These are phyloP conservation scores for Fusarium nurragi DNA, from an alignment of 2,329 filamentous ascomycete genomes.

Conservation along the genomic window DNA sequence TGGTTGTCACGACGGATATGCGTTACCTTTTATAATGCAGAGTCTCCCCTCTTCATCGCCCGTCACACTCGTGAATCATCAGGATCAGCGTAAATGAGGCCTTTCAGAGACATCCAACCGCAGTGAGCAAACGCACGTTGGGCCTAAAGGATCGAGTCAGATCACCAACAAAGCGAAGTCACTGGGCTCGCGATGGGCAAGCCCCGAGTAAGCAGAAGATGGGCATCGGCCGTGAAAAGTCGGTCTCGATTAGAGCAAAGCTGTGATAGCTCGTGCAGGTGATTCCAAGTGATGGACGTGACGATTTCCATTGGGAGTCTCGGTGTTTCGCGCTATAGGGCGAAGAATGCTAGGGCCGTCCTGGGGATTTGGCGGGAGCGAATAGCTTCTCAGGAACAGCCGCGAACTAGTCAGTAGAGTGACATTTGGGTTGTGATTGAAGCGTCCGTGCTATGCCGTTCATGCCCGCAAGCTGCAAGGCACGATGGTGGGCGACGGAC, in stretches of 20 bases:
- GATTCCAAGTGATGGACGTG: slow-evolving; percentile 35
- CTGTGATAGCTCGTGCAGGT: slow-evolving; percentile 44
- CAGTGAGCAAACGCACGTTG: slow-evolving; percentile 34
- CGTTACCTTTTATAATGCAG: slow-evolving; percentile 24
- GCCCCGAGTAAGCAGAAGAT: slow-evolving; percentile 6
- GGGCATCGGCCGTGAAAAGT: slow-evolving; percentile 26
- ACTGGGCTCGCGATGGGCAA: slow-evolving; percentile 22
- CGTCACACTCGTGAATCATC: slow-evolving; percentile 7
- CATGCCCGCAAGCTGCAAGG: slow-evolving; percentile 30
- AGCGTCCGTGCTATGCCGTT: slow-evolving; percentile 18
- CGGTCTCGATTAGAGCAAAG: slow-evolving; percentile 17
- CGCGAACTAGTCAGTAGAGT: slow-evolving; percentile 27
- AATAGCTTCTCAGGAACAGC: slow-evolving; percentile 30
- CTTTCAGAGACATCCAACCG: slow-evolving; percentile 30
- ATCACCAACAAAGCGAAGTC: slow-evolving; percentile 6
- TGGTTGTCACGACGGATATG: slow-evolving; percentile 2
- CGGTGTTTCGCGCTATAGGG: slow-evolving; percentile 34
- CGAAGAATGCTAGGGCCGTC: slow-evolving; percentile 10
- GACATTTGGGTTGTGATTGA: slow-evolving; percentile 16
- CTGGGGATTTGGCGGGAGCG: slow-evolving; percentile 16
- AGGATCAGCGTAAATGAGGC: slow-evolving; percentile 32
- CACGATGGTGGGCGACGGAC: slow-evolving; percentile 27
- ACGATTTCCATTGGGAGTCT: slow-evolving; percentile 40
- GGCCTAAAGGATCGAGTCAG: slow-evolving; percentile 28
- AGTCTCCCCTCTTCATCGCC: background rate